phyloP scores from a whole-genome alignment of 805 yeast genomes.

The Trichomonascus vanleenenianus region DNA sequence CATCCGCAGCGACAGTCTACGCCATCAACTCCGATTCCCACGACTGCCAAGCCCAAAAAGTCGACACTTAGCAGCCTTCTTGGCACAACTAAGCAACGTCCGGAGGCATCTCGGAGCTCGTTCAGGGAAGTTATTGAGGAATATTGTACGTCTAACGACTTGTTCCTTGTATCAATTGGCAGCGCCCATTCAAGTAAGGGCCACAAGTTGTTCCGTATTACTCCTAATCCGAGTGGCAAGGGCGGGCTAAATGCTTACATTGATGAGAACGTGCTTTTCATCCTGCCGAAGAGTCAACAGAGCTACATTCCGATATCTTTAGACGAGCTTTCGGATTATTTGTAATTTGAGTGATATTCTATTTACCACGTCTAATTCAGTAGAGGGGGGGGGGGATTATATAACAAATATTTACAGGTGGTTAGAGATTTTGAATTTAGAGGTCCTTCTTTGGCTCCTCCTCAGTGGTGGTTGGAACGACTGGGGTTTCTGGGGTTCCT shows the following conservation, averaged over 20 bases:
- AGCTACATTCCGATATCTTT: conserved; percentile 35
- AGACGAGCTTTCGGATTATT: not conserved
- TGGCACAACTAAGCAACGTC: not conserved
- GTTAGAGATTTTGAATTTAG: not conserved
- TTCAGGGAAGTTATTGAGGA: conserved; percentile 61
- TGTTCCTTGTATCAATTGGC: conserved; percentile 34
- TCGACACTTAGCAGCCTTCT: too few species aligned
- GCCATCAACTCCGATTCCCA: not conserved
- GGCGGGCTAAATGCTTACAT: conserved; percentile 40
- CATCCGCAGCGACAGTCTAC: not conserved
- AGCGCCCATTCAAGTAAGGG: conserved; percentile 34
- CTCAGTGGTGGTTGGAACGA: not conserved
- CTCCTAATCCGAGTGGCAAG: conserved; percentile 28
- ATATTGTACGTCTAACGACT: conserved; percentile 45
- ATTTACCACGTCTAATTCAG: not conserved
- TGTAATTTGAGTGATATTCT: not conserved
- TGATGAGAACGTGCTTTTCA: conserved; percentile 60
- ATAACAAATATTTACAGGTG: conserved; percentile 1
- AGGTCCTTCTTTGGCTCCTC: not conserved
- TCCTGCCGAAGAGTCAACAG: conserved; percentile 24
- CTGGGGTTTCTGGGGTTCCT: not conserved
- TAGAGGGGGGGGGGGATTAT: too few species aligned
- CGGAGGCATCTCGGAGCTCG: conserved; percentile 21
- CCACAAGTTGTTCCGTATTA: conserved; percentile 37
- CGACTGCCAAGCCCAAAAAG: too few species aligned